Percentiles rank a stretch among this genome's conserved stretches.
These are phyloP conservation scores for Ceratopteris richardii DNA, from an alignment of 75 land plant genomes.

Conservation along the genomic window DNA sequence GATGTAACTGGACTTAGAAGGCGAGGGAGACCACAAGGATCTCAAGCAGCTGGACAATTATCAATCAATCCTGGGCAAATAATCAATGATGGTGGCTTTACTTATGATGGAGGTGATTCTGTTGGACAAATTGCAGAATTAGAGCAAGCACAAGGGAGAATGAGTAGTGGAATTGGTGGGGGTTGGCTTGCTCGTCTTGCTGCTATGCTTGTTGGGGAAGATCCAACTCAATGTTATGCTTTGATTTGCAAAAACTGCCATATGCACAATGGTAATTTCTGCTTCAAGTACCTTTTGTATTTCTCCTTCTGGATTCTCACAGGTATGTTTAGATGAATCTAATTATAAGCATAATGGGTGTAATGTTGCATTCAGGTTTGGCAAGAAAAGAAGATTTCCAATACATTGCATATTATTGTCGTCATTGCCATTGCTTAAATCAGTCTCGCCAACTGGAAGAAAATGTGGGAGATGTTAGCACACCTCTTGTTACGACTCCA, in stretches of 20 bases:
- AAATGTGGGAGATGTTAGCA: neutral
- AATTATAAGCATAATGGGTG: too few relatives aligned
- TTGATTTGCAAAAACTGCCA: slow-evolving; percentile 89
- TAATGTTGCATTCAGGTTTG: slow-evolving; percentile 16
- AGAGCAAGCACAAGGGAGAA: neutral
- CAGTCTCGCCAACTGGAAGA: slow-evolving; percentile 13
- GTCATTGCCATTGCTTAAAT: slow-evolving; percentile 28
- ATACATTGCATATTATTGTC: slow-evolving; percentile 31
- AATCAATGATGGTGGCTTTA: neutral
- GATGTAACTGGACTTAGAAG: neutral
- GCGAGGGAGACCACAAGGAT: neutral
- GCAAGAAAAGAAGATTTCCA: slow-evolving; percentile 34
- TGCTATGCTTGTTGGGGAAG: slow-evolving; percentile 97
- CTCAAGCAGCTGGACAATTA: neutral
- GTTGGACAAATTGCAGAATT: neutral
- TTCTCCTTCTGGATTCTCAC: neutral
- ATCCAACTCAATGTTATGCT: slow-evolving; percentile 94
- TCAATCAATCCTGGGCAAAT: neutral
- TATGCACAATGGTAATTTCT: slow-evolving; percentile 81
- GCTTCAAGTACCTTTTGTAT: neutral
- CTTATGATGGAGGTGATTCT: neutral
- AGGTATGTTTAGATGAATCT: neutral
- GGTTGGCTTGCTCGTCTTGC: slow-evolving; percentile 95
- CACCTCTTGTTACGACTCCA: neutral
- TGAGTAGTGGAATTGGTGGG: slow-evolving; percentile 27